Evolutionary conservation across 2,329 filamentous ascomycete species (phyloP).

Genomic region (Fonsecaea erecta): DNA sequence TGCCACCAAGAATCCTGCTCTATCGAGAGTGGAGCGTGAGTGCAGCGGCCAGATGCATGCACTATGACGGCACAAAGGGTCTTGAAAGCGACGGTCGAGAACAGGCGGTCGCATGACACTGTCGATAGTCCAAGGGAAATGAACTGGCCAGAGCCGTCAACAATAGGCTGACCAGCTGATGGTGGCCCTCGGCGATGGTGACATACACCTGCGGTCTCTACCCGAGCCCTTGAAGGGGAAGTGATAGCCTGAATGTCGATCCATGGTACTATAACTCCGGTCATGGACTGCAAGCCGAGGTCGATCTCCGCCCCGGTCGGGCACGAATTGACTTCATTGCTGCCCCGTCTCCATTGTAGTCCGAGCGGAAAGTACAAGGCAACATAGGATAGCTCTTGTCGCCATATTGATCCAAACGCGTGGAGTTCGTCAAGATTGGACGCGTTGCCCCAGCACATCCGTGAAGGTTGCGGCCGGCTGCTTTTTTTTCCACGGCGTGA

Average conservation of each 20-base stretch:
- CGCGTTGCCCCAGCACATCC: constrained; percentile 4
- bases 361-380: constrained; percentile 10
- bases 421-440: background rate
- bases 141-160: background rate
- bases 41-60: background rate
- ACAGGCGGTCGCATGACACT: background rate
- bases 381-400: background rate
- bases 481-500: background rate
- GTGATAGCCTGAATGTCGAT: constrained; percentile 8
- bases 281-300: constrained; percentile 8
- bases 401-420: background rate
- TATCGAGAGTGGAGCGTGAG: background rate
- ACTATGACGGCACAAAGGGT: background rate
- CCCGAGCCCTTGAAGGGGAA: constrained; percentile 6
- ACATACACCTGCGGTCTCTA: background rate
- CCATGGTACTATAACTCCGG: constrained; percentile 3
- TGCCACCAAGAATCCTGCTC: background rate
- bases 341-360: constrained; percentile 5
- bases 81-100: background rate
- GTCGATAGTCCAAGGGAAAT: background rate
- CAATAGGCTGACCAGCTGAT: background rate
- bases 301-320: constrained; percentile 31
- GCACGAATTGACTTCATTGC: constrained; percentile 28
- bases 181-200: background rate
- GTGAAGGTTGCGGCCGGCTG: background rate